Base-by-base conservation (phyloP, 192 early-diverging fungal species). In the Irineochytrium annulatum region DNA sequence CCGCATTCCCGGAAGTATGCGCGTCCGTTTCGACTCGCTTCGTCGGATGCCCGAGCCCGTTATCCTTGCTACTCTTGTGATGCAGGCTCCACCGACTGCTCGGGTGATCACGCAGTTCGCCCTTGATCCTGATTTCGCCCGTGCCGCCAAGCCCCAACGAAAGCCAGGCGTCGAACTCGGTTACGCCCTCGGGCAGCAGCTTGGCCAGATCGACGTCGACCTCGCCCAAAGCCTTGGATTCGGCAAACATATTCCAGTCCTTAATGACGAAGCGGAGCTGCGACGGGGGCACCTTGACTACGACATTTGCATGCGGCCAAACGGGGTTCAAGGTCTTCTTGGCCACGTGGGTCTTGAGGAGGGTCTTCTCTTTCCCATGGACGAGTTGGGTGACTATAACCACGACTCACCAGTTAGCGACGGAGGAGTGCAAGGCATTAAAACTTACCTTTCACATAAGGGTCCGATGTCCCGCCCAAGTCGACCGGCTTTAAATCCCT, bases 321-420 rank as follows among this genome's bases (percentile, higher is more conserved):
- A 44, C 57, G 8, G 89, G 91, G 4, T 79, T 65, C 11, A 84
- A 44, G 13, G 75, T 87, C 65, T 90, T 90, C 72, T 91, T 90
- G 49, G 83, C 74, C 3, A 79, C 72, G 31, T 74, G 61, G 13
- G 88, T 91, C 67, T 90, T 90, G 65, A 70, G 59, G 17, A 91
- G 48, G 20, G 67, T 77, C 49, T 86, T 89, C 35, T 63, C 73
- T 53, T 84, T 82, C n/a, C 81, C 70, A 55, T 72, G 67, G 34
- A 63, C 46, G 1, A 54, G 39, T 49, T 72, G 70, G 14, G 39
- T 32, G 26, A 71, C 55, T 29, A 57, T 59, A 29, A 70, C 30
- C 30, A 71, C 1, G 58, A 59, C 28, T 34, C 72, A 59, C 26
- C 11, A 22, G 13, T 6, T 49, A 6, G 8, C 13, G 26, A 8